These are phyloP conservation scores for Citrus sp. DNA, from an alignment of 345 rosid species.

Conservation along the genomic window DNA sequence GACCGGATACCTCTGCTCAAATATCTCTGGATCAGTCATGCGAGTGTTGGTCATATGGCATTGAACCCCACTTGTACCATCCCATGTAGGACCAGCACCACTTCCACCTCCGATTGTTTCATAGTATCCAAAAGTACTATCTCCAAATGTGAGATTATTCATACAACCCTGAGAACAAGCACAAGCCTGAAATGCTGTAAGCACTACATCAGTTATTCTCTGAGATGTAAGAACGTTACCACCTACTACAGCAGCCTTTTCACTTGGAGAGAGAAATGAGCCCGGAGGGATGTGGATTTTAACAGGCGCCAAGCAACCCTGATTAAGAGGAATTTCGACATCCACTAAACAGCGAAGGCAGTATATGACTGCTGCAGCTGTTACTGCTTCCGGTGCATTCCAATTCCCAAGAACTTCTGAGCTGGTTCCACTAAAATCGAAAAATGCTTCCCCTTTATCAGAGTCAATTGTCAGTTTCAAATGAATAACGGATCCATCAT, in stretches of 20 bases:
- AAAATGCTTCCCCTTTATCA: slow-evolving; percentile 74
- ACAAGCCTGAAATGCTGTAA: slow-evolving; percentile 89
- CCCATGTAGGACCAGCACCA: slow-evolving; percentile 90
- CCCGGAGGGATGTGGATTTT: slow-evolving; percentile 68
- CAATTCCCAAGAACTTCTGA: slow-evolving; percentile 93
- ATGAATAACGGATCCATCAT: slow-evolving; percentile 84
- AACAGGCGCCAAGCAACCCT: slow-evolving; percentile 94
- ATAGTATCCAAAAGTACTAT: slow-evolving; percentile 79
- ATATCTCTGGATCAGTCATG: slow-evolving; percentile 98
- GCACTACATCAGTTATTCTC: slow-evolving; percentile 82
- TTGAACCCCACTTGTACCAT: slow-evolving; percentile 92
- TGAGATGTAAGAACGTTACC: slow-evolving; percentile 95
- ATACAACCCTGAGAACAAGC: slow-evolving; percentile 98
- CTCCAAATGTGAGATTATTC: slow-evolving; percentile 98
- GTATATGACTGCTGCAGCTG: slow-evolving; percentile 91
- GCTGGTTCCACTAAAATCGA: slow-evolving; percentile 89
- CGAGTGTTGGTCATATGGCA: slow-evolving; percentile 99
- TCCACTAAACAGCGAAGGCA: slow-evolving; percentile 86
- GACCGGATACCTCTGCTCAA: slow-evolving; percentile 94
- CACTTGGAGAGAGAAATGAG: slow-evolving; percentile 91
- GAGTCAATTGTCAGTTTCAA: slow-evolving; percentile 67
- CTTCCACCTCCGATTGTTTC: slow-evolving; percentile 97
- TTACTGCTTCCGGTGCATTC: slow-evolving; percentile 98
- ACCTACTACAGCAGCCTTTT: slow-evolving; percentile 95
- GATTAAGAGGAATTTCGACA: slow-evolving; percentile 92